Percentiles rank a stretch among this genome's conserved stretches.
Evolutionary conservation across 345 rosid species (phyloP).

Genomic region (Orychophragmus violaceus): DNA sequence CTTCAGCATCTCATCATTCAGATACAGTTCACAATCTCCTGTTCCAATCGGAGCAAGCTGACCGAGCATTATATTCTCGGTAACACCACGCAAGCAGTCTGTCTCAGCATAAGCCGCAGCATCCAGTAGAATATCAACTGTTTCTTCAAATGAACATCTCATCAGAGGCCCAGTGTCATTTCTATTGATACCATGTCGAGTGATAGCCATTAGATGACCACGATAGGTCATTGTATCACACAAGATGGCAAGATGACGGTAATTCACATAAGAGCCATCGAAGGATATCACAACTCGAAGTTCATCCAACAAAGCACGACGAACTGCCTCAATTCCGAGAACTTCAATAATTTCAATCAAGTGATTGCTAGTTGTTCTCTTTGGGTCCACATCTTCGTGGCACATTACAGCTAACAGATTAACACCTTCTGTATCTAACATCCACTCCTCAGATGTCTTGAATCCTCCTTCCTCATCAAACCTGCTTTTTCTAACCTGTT

Average conservation of each 20-base stretch:
- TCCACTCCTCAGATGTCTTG: slow-evolving; percentile 88
- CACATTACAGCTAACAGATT: slow-evolving; percentile 96
- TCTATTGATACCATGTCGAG: slow-evolving; percentile 95
- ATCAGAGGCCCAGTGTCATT: slow-evolving; percentile 97
- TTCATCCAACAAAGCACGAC: slow-evolving; percentile 85
- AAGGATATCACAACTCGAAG: slow-evolving; percentile 94
- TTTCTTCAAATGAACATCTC: slow-evolving; percentile 99
- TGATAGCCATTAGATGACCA: slow-evolving; percentile 97
- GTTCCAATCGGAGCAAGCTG: slow-evolving; percentile 98
- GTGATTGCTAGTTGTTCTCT: slow-evolving; percentile 92
- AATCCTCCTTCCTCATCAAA: slow-evolving; percentile 80
- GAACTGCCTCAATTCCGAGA: slow-evolving; percentile 97
- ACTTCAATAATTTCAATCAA: slow-evolving; percentile 93
- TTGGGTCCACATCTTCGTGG: slow-evolving; percentile 88
- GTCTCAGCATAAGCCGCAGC: slow-evolving; percentile 95
- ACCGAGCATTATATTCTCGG: slow-evolving; percentile 95
- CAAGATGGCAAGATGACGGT: slow-evolving; percentile 90
- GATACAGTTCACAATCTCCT: slow-evolving; percentile 78
- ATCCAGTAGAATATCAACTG: slow-evolving; percentile 95
- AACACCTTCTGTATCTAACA: slow-evolving; percentile 98
- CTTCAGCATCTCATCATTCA: slow-evolving; percentile 96
- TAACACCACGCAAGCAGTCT: slow-evolving; percentile 80
- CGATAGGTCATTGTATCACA: slow-evolving; percentile 99
- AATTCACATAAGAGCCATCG: slow-evolving; percentile 96
- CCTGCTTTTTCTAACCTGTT: slow-evolving; percentile 64